These are phyloP conservation scores for Globisporangium megalacanthum DNA, from an alignment of 352 stramenopile species.

Conservation along the genomic window DNA sequence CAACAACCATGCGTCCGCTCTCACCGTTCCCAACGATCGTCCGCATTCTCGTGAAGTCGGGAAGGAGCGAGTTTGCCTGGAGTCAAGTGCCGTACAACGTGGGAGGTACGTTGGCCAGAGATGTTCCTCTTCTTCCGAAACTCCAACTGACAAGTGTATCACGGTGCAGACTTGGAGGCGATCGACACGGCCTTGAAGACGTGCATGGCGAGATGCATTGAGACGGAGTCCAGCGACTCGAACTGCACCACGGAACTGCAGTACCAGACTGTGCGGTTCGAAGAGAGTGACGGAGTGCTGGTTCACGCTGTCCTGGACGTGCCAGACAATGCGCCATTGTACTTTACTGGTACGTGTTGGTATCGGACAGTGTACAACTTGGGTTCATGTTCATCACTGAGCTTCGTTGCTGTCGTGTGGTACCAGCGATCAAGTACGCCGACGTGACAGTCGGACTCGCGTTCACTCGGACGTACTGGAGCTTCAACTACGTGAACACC, in stretches of 20 bases:
- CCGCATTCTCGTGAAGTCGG: background rate
- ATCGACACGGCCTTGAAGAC: background rate
- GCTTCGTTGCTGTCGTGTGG: no score
- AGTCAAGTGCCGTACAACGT: background rate
- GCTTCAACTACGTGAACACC: slow-evolving; percentile 1
- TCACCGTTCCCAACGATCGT: background rate
- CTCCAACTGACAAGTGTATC: background rate
- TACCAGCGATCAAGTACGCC: background rate
- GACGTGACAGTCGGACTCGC: background rate
- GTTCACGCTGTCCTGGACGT: background rate
- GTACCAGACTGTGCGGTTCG: background rate
- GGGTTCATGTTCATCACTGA: no score
- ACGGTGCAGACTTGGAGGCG: background rate
- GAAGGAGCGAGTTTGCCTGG: background rate
- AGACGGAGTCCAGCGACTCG: background rate
- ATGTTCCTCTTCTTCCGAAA: no score
- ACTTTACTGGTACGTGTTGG: background rate
- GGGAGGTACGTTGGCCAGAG: background rate
- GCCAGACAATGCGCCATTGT: background rate
- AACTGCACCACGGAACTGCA: background rate
- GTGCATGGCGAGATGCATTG: background rate
- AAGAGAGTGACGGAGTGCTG: background rate
- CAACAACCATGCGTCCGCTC: background rate
- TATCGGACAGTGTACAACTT: no score
- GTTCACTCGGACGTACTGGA: background rate